phyloP scores from a whole-genome alignment of 352 stramenopile species.

The Phytopythium mirpurense region DNA sequence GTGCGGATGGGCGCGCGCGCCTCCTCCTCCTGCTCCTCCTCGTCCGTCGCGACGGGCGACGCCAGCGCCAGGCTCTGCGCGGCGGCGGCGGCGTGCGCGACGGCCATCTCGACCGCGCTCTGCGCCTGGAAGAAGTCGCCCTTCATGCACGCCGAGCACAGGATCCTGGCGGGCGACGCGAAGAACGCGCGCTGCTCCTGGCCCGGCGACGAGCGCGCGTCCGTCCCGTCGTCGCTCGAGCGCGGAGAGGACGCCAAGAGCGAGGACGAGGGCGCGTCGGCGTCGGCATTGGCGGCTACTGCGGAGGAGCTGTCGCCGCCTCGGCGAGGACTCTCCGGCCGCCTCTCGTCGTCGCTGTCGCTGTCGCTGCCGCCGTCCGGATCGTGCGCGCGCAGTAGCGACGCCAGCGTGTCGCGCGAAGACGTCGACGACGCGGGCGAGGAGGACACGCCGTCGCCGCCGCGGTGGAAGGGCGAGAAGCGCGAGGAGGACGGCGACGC shows the following conservation, averaged over 20 bases:
- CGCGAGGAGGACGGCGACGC: conserved; percentile 34
- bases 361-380: conserved; percentile 5
- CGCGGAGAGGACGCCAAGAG: neutral
- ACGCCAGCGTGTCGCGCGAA: conserved; percentile 12
- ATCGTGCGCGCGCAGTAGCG: conserved; percentile 11
- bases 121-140: conserved; percentile 71
- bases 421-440: conserved; percentile 9
- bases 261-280: neutral
- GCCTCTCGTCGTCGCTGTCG: conserved; percentile 22
- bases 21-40: conserved; percentile 15
- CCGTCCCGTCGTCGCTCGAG: neutral
- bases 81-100: conserved; percentile 23
- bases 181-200: conserved; percentile 40
- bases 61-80: conserved; percentile 11
- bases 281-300: too few relatives aligned
- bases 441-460: neutral
- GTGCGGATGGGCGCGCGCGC: neutral
- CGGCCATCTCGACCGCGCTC: conserved; percentile 51
- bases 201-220: conserved; percentile 2
- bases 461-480: conserved; percentile 30
- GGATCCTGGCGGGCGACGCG: conserved; percentile 52
- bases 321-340: conserved; percentile 8
- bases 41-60: conserved; percentile 7
- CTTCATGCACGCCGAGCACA: conserved; percentile 69
- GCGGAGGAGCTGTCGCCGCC: too few relatives aligned